Evolutionary conservation across 2,329 filamentous ascomycete genomes (phyloP), one percentile per base, ranked within the genome.

Genomic region (Zymoseptoria crescenta): DNA sequence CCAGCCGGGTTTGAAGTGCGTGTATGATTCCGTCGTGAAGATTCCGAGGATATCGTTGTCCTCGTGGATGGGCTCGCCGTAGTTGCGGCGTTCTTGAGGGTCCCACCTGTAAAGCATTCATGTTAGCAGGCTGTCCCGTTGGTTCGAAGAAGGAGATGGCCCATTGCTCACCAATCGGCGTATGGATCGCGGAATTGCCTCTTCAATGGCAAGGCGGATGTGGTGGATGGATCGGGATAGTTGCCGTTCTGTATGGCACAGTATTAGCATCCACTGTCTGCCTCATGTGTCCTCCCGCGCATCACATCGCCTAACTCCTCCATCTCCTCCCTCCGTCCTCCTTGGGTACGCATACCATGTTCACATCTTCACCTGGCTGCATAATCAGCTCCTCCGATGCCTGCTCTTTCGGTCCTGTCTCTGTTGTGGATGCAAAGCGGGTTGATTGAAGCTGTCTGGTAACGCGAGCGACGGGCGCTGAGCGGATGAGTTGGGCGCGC

Each of bases 1-100:
- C 74, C 87, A 91, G 64, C 83, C 83, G 16, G 92, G 79, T 54
- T 83, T 87, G 70, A 84, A 83, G 81, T 94, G 93, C 58, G 86
- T 94, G 79, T 99, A 97, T 70, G 92, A 87, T 74, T 94, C 86
- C 2, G 91, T 85, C 55, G 89, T 88, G 77, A 99, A 93, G 65
- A 96, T 87, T 68, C 91, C 92, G 59, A 97, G 81, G 59, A 91
- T 82, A 74, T 99, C 95, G 76, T 96, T 88, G 75, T 99, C 94
- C 77, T 99, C 95, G 76, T 99, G 93, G 56, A 96, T 85, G 10
- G 93, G 90, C 77, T 99, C 95, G 76, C 92, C 92, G 74, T 89
- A 97, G 82, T 99, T 97, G 71, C 94, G 86, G 74, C 92, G 87
- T 76, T 97, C 94, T 79, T 99, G 94, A 76, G 91, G 88, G 77